Conservation (phyloP, 441 rosid genomes). For the Euphorbia schlechtendalii region DNA sequence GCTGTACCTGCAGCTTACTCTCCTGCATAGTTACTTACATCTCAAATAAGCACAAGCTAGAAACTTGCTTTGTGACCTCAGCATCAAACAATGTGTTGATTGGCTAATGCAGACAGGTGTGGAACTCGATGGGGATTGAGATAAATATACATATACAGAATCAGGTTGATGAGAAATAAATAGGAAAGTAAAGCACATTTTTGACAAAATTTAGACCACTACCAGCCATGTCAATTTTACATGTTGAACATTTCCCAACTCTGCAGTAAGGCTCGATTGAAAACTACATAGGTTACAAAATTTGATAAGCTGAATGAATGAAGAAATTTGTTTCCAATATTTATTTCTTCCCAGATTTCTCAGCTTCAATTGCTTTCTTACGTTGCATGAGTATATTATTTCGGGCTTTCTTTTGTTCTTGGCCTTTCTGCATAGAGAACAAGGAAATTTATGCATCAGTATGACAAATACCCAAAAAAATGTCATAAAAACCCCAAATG, state of each 20-base stretch:
- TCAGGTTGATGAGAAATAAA: background rate
- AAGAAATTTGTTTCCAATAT: background rate
- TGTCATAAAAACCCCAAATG: background rate
- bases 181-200: slow-evolving; percentile 2
- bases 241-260: too few species aligned
- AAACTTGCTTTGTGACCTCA: too few species aligned
- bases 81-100: too few species aligned
- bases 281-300: slow-evolving; percentile 1
- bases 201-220: slow-evolving; percentile 22
- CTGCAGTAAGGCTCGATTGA: too few species aligned
- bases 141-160: background rate
- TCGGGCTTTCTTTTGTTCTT: slow-evolving; percentile 36
- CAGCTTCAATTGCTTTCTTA: slow-evolving; percentile 40
- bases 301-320: background rate
- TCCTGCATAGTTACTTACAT: too few species aligned
- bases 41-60: too few species aligned
- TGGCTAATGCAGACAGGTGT: too few species aligned
- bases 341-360: slow-evolving; percentile 28
- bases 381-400: slow-evolving; percentile 56
- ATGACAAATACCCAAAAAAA: background rate
- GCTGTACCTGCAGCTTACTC: too few species aligned
- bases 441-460: slow-evolving; percentile 11
- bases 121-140: background rate
- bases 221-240: too few species aligned
- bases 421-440: slow-evolving; percentile 32